Conservation (phyloP, 2,329 filamentous ascomycete species). For the Nigrospora sphaerica region DNA sequence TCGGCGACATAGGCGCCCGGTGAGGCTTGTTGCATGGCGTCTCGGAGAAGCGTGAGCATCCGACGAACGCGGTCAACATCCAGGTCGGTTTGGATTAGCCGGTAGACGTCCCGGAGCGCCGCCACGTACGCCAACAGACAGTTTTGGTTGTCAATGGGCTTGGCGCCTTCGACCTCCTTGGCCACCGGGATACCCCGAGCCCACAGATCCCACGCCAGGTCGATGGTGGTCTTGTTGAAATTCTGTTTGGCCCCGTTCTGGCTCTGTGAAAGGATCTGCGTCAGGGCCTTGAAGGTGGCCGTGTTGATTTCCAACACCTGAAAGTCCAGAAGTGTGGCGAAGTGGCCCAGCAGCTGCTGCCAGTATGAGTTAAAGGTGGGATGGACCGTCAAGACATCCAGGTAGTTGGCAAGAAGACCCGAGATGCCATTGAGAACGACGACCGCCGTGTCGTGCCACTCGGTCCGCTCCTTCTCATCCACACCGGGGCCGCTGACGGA, state of each 20-base stretch:
- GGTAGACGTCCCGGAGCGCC: slow-evolving; percentile 70
- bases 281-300: slow-evolving; percentile 61
- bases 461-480: slow-evolving; percentile 36
- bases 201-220: slow-evolving; percentile 65
- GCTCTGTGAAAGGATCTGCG: slow-evolving; percentile 51
- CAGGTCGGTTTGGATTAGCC: slow-evolving; percentile 60
- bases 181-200: slow-evolving; percentile 53
- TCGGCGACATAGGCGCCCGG: slow-evolving; percentile 63
- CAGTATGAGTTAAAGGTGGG: slow-evolving; percentile 66
- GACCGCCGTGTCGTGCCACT: slow-evolving; percentile 70
- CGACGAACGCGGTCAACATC: slow-evolving; percentile 53
- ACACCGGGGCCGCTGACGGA: slow-evolving; percentile 25
- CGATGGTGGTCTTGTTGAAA: slow-evolving; percentile 45
- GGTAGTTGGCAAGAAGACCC: slow-evolving; percentile 66
- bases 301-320: slow-evolving; percentile 64
- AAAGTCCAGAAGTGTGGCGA: slow-evolving; percentile 57
- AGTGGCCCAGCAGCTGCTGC: slow-evolving; percentile 64
- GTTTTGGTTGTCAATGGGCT: slow-evolving; percentile 62
- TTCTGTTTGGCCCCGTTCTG: slow-evolving; percentile 32
- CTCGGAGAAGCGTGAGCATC: slow-evolving; percentile 65
- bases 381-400: slow-evolving; percentile 63
- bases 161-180: slow-evolving; percentile 31
- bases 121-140: slow-evolving; percentile 81
- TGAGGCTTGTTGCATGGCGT: slow-evolving; percentile 64
- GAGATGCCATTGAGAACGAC: slow-evolving; percentile 69